A percentile compares a stretch with the other conserved stretches of the same genome.
These are phyloP conservation scores for Neoboletus subvelutipes DNA, from an alignment of 768 basidiomycete species.

Conservation along the genomic window DNA sequence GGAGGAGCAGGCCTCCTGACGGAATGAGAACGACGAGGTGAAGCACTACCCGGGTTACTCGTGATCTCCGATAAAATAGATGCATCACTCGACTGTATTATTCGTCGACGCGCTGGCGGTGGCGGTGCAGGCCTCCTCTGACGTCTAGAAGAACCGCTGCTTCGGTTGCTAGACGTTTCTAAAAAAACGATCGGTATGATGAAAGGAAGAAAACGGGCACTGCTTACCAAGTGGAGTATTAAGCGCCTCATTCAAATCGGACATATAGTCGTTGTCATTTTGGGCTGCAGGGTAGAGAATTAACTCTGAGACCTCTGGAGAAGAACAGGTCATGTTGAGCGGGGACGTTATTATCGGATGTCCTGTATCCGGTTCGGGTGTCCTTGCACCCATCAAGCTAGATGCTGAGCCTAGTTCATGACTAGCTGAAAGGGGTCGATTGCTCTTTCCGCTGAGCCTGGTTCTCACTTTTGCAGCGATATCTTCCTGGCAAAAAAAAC, in stretches of 20 bases:
- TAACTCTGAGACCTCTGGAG: neutral
- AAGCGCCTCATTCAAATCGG: neutral
- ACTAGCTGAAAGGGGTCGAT: neutral
- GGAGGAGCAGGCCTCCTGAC: constrained; percentile 8
- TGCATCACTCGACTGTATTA: neutral
- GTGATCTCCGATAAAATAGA: neutral
- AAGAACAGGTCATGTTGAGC: neutral
- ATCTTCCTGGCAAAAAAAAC: neutral
- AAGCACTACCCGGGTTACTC: neutral
- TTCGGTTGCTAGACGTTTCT: neutral
- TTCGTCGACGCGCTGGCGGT: neutral
- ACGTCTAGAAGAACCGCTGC: neutral
- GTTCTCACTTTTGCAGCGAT: constrained; percentile 3
- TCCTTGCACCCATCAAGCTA: neutral
- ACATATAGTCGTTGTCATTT: neutral
- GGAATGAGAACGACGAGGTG: neutral
- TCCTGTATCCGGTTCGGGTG: neutral
- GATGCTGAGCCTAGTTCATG: neutral
- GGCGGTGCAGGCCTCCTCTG: constrained; percentile 6
- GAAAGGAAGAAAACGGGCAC: neutral
- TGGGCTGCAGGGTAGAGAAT: neutral
- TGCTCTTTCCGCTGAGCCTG: neutral
- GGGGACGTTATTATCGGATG: neutral
- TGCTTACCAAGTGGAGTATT: constrained; percentile 6
- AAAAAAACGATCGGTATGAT: neutral